Conservation (phyloP, 2,329 filamentous ascomycete species). For the Dothideomycetidae sp. region DNA sequence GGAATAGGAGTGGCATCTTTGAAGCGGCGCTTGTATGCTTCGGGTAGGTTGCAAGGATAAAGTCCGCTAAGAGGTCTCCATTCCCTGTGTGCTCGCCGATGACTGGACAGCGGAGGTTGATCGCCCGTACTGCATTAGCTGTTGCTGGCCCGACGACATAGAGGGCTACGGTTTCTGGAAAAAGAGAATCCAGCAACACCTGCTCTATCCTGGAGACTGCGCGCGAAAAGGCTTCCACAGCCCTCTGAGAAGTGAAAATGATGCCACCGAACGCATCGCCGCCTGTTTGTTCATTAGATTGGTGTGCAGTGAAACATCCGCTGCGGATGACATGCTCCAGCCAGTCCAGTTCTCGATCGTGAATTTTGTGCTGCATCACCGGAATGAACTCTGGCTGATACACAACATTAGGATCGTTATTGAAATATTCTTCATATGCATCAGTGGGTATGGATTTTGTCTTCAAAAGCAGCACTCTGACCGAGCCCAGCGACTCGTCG, state of each 20-base stretch:
- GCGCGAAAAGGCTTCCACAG: slow-evolving; percentile 61
- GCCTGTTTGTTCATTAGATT: slow-evolving; percentile 15
- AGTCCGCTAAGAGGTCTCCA: slow-evolving; percentile 62
- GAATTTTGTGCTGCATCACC: slow-evolving; percentile 58
- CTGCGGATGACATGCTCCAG: slow-evolving; percentile 39
- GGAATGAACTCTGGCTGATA: slow-evolving; percentile 61
- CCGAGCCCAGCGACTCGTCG: no score
- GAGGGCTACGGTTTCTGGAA: slow-evolving; percentile 41
- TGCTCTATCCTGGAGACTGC: slow-evolving; percentile 41
- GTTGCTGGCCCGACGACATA: slow-evolving; percentile 76
- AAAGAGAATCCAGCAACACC: slow-evolving; percentile 22
- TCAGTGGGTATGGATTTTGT: slow-evolving; percentile 60
- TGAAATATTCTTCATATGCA: slow-evolving; percentile 56
- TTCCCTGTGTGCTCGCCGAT: slow-evolving; percentile 73
- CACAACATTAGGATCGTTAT: slow-evolving; percentile 26
- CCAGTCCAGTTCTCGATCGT: slow-evolving; percentile 41
- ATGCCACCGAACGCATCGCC: slow-evolving; percentile 51
- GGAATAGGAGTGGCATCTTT: slow-evolving; percentile 60
- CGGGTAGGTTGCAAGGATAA: slow-evolving; percentile 64
- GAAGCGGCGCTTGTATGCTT: slow-evolving; percentile 18
- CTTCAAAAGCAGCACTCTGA: slow-evolving; percentile 59
- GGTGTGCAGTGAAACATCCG: slow-evolving; percentile 24
- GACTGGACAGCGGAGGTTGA: slow-evolving; percentile 43
- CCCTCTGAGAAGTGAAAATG: slow-evolving; percentile 71
- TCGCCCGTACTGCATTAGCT: slow-evolving; percentile 50